Base-by-base conservation (phyloP, 2,329 filamentous ascomycete genomes). In the Zarea fungicola region DNA sequence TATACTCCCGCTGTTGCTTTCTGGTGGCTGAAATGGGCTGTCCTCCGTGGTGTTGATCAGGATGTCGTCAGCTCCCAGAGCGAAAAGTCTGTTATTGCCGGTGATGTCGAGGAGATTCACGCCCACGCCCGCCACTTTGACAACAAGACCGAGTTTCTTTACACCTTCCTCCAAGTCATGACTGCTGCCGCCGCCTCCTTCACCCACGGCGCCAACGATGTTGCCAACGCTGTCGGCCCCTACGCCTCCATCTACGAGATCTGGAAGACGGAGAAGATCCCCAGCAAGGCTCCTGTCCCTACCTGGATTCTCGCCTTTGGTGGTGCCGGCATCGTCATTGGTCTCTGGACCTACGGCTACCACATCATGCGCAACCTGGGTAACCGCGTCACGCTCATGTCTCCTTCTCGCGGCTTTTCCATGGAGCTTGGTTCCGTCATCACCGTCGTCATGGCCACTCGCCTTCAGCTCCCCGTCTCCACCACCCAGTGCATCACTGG, bases 171-270 rank as follows among this genome's bases (percentile, higher is more conserved):
- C 25, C 79, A 81, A 56, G 63, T 82, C 56, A 70, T 81, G 65
- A 81, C 80, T 5, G 80, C 81, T 9, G 75, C 76, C 55, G 79
- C 80, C 26, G 77, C 80, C 13, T 83, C 80, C 4, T 84, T 85
- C 53, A 77, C 77, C 2, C 81, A 86, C 65, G 83, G 83, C 21
- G 80, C 81, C 55, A 86, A 85, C 62, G 83, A 85, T 52, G 77
- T 85, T 18, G 71, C 77, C 56, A 85, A 76, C 60, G 79, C 81
- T 23, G 74, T 83, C 48, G 81, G 80, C 0, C 82, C 81, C 1
- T 83, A 78, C 59, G 78, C 82, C 2, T 76, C 79, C 45, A 79
- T 85, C 57, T 85, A 73, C 65, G 67, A 77, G 52, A 76, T 83
- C 53, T 86, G 80, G 77, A 57, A 66, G 26, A 72, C 68, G 0